Evolutionary conservation across 768 basidiomycete species (phyloP).

Genomic region (Auricularia cornea): DNA sequence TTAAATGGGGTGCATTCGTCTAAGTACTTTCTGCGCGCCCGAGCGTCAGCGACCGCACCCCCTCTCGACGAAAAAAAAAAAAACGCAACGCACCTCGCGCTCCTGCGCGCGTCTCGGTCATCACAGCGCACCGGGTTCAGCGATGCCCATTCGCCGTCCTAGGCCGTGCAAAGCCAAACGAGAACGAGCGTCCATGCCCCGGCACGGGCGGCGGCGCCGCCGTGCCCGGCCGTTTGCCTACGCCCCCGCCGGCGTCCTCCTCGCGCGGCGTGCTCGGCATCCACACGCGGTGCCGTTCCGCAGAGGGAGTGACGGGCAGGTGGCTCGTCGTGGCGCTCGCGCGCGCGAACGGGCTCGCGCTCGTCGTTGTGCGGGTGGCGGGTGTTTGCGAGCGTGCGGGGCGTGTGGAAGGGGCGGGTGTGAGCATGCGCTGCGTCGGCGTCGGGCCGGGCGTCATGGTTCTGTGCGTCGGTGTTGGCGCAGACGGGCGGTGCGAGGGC

Average conservation of each 20-base stretch:
- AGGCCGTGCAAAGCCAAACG: neutral
- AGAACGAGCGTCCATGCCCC: neutral
- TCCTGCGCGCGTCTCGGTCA: too few species aligned
- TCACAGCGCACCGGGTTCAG: too few species aligned
- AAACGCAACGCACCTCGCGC: too few species aligned
- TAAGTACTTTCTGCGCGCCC: too few species aligned
- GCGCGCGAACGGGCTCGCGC: neutral
- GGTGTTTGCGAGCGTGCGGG: neutral
- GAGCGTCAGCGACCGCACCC: too few species aligned
- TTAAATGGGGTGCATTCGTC: too few species aligned
- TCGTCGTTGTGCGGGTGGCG: too few species aligned
- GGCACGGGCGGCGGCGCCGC: too few species aligned
- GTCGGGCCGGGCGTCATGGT: neutral
- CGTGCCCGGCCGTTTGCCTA: neutral
- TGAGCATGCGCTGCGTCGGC: neutral
- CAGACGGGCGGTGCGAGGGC: neutral
- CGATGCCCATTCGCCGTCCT: neutral
- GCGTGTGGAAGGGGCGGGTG: neutral
- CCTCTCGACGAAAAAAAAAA: too few species aligned
- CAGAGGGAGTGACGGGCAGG: neutral
- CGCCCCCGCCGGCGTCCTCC: neutral
- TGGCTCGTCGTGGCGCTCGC: neutral
- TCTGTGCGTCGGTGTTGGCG: neutral
- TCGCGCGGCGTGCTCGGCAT: neutral
- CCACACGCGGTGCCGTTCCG: neutral